Evolutionary conservation across 352 stramenopile species (phyloP), one percentile per base, ranked within the genome.

Genomic region (Globisporangium mamillatum): DNA sequence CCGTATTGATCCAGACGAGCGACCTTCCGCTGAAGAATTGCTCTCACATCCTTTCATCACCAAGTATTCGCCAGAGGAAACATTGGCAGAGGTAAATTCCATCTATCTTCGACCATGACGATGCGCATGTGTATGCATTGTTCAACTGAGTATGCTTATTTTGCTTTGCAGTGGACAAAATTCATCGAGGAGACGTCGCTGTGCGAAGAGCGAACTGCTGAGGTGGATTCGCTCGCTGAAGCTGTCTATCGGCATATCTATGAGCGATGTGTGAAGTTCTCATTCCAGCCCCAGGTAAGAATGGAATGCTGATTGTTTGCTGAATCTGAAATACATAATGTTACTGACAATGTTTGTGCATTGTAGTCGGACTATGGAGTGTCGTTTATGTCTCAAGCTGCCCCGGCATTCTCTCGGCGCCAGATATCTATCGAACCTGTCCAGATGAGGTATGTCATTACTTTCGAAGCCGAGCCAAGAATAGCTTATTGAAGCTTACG

Each of bases 201-300:
- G 16, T 90, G 81, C 54, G 84, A 94, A 75, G 80, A 94, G 53
- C 68, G 75, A 24, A 63, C 60, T 16, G 70, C 53, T 52, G 86
- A 94, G n/a, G 63, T 94, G 34, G 77, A 91, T 60, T 77, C 82
- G 41, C 71, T 94, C 6, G 75, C 80, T 27, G 86, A 94, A n/a
- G 84, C 84, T 46, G 86, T 91, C 16, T 90, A 93, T 76, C 79
- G 81, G 18, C 85, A 93, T 59, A 82, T 93, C 60, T 91, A 93
- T 66, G 80, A 93, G 62, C 80, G 82, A 32, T 89, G 77, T 27
- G 81, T 90, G 9, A 91, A 91, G 58, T 86, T 92, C 29, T 89
- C 86, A 24, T 88, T 78, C 38, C 76, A 89, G 56, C 86, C 88
- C 9, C 88, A 94, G 82, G 85, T 92, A 77, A 46, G 27, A 34